These are phyloP conservation scores for Lentinula novae-zelandiae DNA, from an alignment of 1,284 basidiomycete genomes.

Conservation along the genomic window DNA sequence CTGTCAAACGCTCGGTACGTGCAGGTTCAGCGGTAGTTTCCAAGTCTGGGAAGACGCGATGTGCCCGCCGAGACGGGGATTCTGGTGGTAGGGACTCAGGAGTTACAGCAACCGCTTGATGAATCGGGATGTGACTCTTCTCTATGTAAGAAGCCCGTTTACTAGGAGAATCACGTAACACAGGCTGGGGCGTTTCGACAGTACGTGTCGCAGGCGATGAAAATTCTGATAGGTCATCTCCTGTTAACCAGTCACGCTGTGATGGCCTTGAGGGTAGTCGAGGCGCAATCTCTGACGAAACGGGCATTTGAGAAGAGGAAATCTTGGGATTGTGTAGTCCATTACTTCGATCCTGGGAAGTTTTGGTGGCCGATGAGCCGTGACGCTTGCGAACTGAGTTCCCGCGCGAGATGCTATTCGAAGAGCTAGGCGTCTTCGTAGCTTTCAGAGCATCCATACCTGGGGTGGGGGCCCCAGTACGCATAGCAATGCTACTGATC, in stretches of 20 bases:
- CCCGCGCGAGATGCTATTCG: conserved; percentile 15
- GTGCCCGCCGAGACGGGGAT: conserved; percentile 9
- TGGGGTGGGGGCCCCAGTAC: conserved; percentile 27
- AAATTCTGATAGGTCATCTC: conserved; percentile 43
- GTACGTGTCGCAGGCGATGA: conserved; percentile 23
- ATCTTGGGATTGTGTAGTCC: conserved; percentile 12
- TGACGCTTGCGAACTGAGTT: conserved; percentile 35
- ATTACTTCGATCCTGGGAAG: neutral
- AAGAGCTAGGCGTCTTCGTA: conserved; percentile 10
- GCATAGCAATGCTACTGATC: conserved; percentile 53
- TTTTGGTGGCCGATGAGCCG: conserved; percentile 35
- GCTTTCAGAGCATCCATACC: conserved; percentile 5
- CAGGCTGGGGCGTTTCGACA: conserved; percentile 31
- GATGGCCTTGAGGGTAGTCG: conserved; percentile 20
- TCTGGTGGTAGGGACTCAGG: conserved; percentile 26
- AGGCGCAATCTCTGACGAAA: neutral
- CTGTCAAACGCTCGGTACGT: conserved; percentile 19
- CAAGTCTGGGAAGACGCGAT: conserved; percentile 31
- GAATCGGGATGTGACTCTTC: conserved; percentile 43
- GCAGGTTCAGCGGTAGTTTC: conserved; percentile 20
- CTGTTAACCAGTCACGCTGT: conserved; percentile 66
- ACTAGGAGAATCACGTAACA: conserved; percentile 63
- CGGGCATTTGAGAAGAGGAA: neutral
- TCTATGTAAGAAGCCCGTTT: conserved; percentile 67
- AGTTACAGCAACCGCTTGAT: conserved; percentile 45